Evolutionary conservation across 2,329 filamentous ascomycete genomes (phyloP).

Genomic region (Pseudopithomyces chartarum): DNA sequence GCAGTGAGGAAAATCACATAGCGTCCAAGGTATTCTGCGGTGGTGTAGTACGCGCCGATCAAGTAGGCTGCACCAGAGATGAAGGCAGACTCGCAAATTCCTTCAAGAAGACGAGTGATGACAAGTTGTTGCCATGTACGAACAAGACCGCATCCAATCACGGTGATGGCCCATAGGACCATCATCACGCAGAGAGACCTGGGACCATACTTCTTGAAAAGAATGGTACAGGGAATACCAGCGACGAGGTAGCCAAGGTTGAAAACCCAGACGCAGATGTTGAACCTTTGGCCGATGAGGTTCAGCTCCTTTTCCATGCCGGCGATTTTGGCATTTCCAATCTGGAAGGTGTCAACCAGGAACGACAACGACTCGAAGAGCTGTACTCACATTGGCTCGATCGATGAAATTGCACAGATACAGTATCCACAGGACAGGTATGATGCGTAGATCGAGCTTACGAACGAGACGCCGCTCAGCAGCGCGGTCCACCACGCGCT

Average conservation of each 20-base stretch:
- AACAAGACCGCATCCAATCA: constrained; percentile 37
- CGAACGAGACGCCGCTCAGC: constrained; percentile 33
- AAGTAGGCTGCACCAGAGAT: constrained; percentile 36
- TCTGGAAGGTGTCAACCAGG: constrained; percentile 16
- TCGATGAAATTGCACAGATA: constrained; percentile 42
- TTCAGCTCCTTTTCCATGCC: constrained; percentile 43
- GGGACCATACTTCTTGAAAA: constrained; percentile 41
- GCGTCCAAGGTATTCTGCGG: constrained; percentile 59
- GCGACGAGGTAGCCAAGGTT: constrained; percentile 44
- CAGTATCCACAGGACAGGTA: constrained; percentile 40
- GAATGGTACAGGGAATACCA: constrained; percentile 39
- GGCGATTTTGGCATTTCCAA: constrained; percentile 44
- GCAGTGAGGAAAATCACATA: constrained; percentile 59
- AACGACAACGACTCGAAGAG: not conserved
- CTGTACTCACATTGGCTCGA: constrained; percentile 18
- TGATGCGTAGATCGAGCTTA: constrained; percentile 36
- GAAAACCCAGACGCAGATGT: constrained; percentile 46
- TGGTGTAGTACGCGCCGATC: constrained; percentile 52
- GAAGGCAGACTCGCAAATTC: constrained; percentile 37
- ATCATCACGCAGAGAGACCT: constrained; percentile 42
- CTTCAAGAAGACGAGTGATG: constrained; percentile 35
- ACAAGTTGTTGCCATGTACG: constrained; percentile 35
- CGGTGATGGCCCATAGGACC: constrained; percentile 39
- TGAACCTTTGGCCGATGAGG: constrained; percentile 43
- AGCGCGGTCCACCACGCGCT: constrained; percentile 25